These are phyloP conservation scores for Cetraspora pellucida DNA, from an alignment of 192 early-diverging fungal species.

Conservation along the genomic window DNA sequence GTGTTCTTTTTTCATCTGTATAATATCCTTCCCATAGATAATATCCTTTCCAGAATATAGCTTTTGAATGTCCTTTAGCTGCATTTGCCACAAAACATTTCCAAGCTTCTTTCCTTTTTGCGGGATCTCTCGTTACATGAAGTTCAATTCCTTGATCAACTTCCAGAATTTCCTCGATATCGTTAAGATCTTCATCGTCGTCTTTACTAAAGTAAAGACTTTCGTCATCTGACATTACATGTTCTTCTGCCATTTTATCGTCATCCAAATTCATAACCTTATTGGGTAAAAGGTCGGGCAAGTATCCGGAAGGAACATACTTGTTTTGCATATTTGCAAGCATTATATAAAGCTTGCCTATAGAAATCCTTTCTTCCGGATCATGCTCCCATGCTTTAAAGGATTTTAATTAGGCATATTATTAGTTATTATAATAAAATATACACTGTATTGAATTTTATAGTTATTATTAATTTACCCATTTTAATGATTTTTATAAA, in stretches of 20 bases:
- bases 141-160: neutral
- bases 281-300: neutral
- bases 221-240: no score
- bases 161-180: neutral
- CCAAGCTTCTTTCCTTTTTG: neutral
- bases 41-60: conserved; percentile 20
- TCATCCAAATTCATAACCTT: neutral
- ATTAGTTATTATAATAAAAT: no score
- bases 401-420: no score
- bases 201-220: no score
- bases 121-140: neutral
- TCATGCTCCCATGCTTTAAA: no score
- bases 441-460: no score
- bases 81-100: neutral
- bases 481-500: neutral
- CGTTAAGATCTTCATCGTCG: no score
- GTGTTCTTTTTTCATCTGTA: neutral
- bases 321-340: neutral
- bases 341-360: no score
- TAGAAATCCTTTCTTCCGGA: no score
- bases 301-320: neutral
- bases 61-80: neutral
- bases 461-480: no score
- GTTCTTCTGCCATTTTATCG: no score
- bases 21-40: conserved; percentile 28